Conservation (phyloP, 345 rosid genomes). For the Citrus australasica region DNA sequence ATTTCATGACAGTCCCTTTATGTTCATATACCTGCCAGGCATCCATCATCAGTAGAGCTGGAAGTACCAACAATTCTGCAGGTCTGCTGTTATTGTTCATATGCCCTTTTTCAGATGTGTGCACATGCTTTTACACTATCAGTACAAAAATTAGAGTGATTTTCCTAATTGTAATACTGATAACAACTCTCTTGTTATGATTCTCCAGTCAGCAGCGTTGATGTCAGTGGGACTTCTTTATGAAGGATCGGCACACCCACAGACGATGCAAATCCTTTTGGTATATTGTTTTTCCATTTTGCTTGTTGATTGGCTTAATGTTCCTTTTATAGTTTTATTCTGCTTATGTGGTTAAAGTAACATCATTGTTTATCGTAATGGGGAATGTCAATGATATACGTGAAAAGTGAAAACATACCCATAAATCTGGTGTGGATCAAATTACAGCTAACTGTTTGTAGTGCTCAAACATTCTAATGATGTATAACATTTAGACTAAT, state of each 20-base stretch:
- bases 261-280: constrained; percentile 82
- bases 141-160: neutral
- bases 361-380: neutral
- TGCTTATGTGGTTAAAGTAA: neutral
- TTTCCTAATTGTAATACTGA: neutral
- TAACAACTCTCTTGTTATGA: constrained; percentile 15
- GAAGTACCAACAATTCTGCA: constrained; percentile 90
- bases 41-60: constrained; percentile 76
- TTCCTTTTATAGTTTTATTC: neutral
- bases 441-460: neutral
- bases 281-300: constrained; percentile 32
- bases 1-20: constrained; percentile 65
- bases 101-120: neutral
- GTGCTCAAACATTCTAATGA: neutral
- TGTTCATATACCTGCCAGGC: constrained; percentile 85
- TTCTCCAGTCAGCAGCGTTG: constrained; percentile 81
- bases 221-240: constrained; percentile 88
- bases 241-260: constrained; percentile 95
- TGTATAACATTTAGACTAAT: neutral
- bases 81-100: constrained; percentile 34
- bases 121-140: neutral
- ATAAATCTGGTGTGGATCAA: neutral
- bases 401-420: neutral
- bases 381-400: neutral
- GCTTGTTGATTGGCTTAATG: neutral